Base-by-base conservation (phyloP, 768 basidiomycete genomes). In the Leccinum longicurvipes region DNA sequence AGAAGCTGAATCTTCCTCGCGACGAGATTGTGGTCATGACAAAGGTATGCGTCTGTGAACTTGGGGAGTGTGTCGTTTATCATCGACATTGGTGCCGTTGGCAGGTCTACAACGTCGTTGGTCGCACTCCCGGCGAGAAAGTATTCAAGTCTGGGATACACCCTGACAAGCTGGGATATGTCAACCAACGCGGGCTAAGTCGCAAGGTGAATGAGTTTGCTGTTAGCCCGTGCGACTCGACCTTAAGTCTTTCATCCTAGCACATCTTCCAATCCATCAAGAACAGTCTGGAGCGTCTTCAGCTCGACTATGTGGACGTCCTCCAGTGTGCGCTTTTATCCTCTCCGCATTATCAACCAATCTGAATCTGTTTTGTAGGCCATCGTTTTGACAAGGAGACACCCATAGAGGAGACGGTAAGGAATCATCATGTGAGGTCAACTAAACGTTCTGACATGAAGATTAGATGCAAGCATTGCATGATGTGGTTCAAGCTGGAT, bases 1-100 rank as follows among this genome's bases (percentile, higher is more conserved):
- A 86, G 63, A 63, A 82, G 57, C 76, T 81, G 59, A 67, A 83
- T 19, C 74, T 88, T 11, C 87, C 87, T 17, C 81, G 89, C 2
- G 85, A 86, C 9, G 82, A 85, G 60, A 82, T 91, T 42, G 88
- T 92, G 19, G 80, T 92, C n/a, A 79, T 91, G 76, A 89, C 90
- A 53, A 91, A 92, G 73, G 82, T 82, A 31, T 28, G 3, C 32
- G 5, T 48, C 5, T 28, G 7, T 25, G 23, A 27, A 10, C 45
- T 25, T 36, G 32, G 12, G 8, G 17, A 3, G 41, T 32, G 27
- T 39, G 32, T 11, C 8, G 15, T 23, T 7, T 48, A 25, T 23
- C 4, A 27, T 32, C 6, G 27, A 21, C 34, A 23, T n/a, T 28
- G 47, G 29, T 59, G 21, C 50, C 32, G 52, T 29, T 32, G 46